Percentiles rank a stretch among this genome's conserved stretches.
These are phyloP conservation scores for Neonothopanus nambi DNA, from an alignment of 1,284 basidiomycete species.

Conservation along the genomic window DNA sequence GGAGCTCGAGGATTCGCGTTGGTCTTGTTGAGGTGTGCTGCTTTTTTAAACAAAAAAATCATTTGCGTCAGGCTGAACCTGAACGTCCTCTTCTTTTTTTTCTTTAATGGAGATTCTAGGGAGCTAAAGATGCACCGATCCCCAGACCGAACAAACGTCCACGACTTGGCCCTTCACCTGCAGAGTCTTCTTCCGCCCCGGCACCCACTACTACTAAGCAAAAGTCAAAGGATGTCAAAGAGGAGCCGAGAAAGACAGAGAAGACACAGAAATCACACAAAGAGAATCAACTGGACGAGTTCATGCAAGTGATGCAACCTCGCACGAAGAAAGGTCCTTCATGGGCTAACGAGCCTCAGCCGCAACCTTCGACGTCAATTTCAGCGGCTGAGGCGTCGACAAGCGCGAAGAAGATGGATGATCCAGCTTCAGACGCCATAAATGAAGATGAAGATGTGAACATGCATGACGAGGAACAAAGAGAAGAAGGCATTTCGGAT, in stretches of 20 bases:
- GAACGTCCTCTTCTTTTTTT: constrained; percentile 34
- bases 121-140: constrained; percentile 61
- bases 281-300: constrained; percentile 53
- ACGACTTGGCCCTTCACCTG: constrained; percentile 45
- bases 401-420: constrained; percentile 16
- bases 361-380: constrained; percentile 22
- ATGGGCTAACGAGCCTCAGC: constrained; percentile 60
- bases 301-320: constrained; percentile 65
- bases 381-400: too few relatives aligned
- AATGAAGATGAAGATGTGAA: constrained; percentile 6
- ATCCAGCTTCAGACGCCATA: neutral
- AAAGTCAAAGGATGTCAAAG: constrained; percentile 19
- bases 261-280: constrained; percentile 28
- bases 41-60: neutral
- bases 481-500: constrained; percentile 50
- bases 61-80: neutral
- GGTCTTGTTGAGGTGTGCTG: constrained; percentile 73
- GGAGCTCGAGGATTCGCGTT: constrained; percentile 75
- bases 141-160: constrained; percentile 71
- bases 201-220: constrained; percentile 12
- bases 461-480: constrained; percentile 20
- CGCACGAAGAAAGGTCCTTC: constrained; percentile 54
- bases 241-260: constrained; percentile 18
- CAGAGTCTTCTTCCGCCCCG: constrained; percentile 27
- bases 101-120: constrained; percentile 37